These are phyloP conservation scores for Cyberlindnera mississippiensis DNA, from an alignment of 805 yeast genomes.

Conservation along the genomic window DNA sequence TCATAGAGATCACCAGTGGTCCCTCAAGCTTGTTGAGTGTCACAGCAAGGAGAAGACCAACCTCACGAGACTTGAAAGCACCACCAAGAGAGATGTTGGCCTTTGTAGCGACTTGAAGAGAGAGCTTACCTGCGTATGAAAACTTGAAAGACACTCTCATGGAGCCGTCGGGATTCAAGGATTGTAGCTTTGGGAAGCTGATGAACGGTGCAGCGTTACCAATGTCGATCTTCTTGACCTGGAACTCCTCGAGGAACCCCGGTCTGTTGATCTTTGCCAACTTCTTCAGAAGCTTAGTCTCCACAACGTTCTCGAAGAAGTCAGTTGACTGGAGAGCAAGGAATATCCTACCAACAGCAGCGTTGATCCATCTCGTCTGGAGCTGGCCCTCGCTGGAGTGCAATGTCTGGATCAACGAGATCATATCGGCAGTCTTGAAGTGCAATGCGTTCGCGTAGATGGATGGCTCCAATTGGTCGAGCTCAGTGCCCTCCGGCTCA, in stretches of 20 bases:
- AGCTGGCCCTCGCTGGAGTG: constrained; percentile 82
- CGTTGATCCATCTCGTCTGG: constrained; percentile 88
- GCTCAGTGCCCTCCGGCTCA: constrained; percentile 19
- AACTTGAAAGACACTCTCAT: constrained; percentile 57
- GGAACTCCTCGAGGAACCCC: constrained; percentile 80
- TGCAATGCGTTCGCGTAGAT: constrained; percentile 70
- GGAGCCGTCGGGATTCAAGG: constrained; percentile 77
- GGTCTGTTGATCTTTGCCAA: constrained; percentile 79
- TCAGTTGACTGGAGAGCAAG: constrained; percentile 72
- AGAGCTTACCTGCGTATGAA: constrained; percentile 70
- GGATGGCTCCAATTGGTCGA: constrained; percentile 48
- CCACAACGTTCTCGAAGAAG: constrained; percentile 53
- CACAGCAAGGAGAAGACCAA: constrained; percentile 67
- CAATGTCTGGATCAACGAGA: constrained; percentile 67
- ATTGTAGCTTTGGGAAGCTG: constrained; percentile 65
- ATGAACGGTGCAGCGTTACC: constrained; percentile 81
- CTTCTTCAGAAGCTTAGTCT: constrained; percentile 61
- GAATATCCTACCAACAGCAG: constrained; percentile 78
- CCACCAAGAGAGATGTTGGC: constrained; percentile 72
- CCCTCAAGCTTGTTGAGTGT: constrained; percentile 71
- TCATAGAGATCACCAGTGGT: constrained; percentile 60
- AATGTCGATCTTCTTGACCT: constrained; percentile 63
- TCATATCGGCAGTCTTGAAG: constrained; percentile 65
- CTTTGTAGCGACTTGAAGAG: constrained; percentile 76
- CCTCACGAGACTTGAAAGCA: constrained; percentile 67